Conservation (phyloP, 2,329 filamentous ascomycete genomes). For the Cyclaneusma minus region DNA sequence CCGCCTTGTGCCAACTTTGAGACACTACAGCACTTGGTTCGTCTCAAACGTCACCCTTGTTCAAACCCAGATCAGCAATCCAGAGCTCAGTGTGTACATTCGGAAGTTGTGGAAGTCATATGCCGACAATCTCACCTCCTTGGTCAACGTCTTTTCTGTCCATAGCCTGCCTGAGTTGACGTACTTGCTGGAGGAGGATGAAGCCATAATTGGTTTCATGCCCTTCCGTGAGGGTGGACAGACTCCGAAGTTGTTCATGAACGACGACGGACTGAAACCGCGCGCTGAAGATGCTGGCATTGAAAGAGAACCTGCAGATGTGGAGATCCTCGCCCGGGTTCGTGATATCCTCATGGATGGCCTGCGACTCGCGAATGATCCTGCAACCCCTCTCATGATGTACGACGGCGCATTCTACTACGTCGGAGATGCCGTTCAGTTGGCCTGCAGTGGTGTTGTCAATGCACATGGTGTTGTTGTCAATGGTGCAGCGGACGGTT, state of each 20-base stretch:
- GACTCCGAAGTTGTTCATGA: slow-evolving; percentile 31
- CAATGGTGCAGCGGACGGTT: too few relatives aligned
- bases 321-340: slow-evolving; percentile 53
- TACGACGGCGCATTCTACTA: slow-evolving; percentile 33
- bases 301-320: slow-evolving; percentile 36
- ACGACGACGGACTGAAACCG: slow-evolving; percentile 28
- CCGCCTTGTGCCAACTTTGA: slow-evolving; percentile 45
- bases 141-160: slow-evolving; percentile 42
- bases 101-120: slow-evolving; percentile 51
- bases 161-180: slow-evolving; percentile 35
- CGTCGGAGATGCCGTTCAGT: slow-evolving; percentile 32
- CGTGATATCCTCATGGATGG: slow-evolving; percentile 47
- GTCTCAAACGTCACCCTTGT: slow-evolving; percentile 37
- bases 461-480: too few relatives aligned
- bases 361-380: slow-evolving; percentile 36
- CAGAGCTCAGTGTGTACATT: slow-evolving; percentile 37
- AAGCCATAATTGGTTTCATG: slow-evolving; percentile 47
- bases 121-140: slow-evolving; percentile 41
- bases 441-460: too few relatives aligned
- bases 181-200: slow-evolving; percentile 55
- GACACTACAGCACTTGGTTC: slow-evolving; percentile 56
- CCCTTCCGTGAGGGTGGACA: slow-evolving; percentile 34
- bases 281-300: slow-evolving; percentile 27
- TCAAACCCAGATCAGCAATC: slow-evolving; percentile 35
- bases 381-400: slow-evolving; percentile 22